Percentiles rank a stretch among this genome's conserved stretches.
phyloP scores from a whole-genome alignment of 305 asterid genomes.

The Euphrasia arctica region DNA sequence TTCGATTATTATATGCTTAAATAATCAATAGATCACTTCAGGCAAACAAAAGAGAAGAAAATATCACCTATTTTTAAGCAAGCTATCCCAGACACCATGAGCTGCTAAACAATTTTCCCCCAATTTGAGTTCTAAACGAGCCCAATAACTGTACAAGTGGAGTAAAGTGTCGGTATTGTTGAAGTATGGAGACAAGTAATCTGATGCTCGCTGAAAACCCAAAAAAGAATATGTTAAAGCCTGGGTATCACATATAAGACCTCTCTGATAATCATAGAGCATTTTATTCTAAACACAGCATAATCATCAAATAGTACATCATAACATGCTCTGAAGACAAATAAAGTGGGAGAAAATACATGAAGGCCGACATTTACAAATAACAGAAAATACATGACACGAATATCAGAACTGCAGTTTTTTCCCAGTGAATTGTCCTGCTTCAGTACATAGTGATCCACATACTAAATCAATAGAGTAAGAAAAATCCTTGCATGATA shows the following conservation, averaged over 20 bases:
- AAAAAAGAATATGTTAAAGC: constrained; percentile 13
- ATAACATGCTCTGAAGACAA: constrained; percentile 14
- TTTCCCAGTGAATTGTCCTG: constrained; percentile 2
- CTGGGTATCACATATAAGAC: constrained; percentile 12
- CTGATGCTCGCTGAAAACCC: constrained; percentile 69
- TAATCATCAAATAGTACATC: constrained; percentile 11
- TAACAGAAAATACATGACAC: constrained; percentile 7
- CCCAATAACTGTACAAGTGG: constrained; percentile 73
- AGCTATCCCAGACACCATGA: constrained; percentile 94
- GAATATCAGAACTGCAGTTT: background rate
- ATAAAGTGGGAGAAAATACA: constrained; percentile 10
- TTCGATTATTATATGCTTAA: constrained; percentile 17
- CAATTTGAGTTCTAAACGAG: constrained; percentile 63
- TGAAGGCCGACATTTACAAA: background rate
- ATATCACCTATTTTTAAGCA: constrained; percentile 67
- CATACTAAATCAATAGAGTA: background rate
- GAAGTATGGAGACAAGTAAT: constrained; percentile 69
- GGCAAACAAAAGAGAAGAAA: constrained; percentile 21
- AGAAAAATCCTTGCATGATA: background rate
- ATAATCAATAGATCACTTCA: constrained; percentile 20
- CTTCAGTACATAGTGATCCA: constrained; percentile 8
- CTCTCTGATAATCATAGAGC: constrained; percentile 5
- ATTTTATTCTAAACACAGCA: constrained; percentile 11
- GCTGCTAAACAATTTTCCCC: constrained; percentile 95
- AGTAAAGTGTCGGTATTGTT: constrained; percentile 58